Percentiles rank a stretch among this genome's conserved stretches.
Evolutionary conservation across 345 rosid genomes (phyloP).

Genomic region (Gossypium stocksii): DNA sequence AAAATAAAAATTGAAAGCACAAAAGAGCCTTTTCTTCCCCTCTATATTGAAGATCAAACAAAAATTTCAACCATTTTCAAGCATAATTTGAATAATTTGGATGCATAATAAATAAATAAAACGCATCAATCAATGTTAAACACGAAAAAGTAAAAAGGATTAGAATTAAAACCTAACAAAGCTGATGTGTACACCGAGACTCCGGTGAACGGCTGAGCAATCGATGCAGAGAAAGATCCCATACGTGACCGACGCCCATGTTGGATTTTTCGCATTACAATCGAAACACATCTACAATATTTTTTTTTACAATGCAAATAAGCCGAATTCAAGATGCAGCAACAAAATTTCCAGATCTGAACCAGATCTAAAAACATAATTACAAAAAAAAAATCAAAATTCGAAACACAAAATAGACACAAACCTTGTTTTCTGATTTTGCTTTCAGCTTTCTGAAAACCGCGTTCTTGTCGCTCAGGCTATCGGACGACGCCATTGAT

Average conservation of each 20-base stretch:
- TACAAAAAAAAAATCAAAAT: background rate
- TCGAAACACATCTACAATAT: constrained; percentile 79
- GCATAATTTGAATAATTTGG: background rate
- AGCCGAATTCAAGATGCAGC: constrained; percentile 23
- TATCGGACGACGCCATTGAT: constrained; percentile 74
- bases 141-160: background rate
- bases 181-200: constrained; percentile 94
- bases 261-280: constrained; percentile 94
- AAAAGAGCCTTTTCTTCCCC: background rate
- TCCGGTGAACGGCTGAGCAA: constrained; percentile 96
- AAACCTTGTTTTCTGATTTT: constrained; percentile 90
- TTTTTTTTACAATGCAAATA: background rate
- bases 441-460: constrained; percentile 86
- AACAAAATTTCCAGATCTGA: constrained; percentile 34
- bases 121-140: background rate
- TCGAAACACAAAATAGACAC: background rate
- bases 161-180: constrained; percentile 57
- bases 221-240: constrained; percentile 98
- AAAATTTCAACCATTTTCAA: background rate
- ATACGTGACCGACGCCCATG: constrained; percentile 97
- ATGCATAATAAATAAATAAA: background rate
- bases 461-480: constrained; percentile 56
- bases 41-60: background rate
- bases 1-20: background rate
- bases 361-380: constrained; percentile 26